Evolutionary conservation across 2,329 filamentous ascomycete species (phyloP).

Genomic region (Didymellaceae sp.): DNA sequence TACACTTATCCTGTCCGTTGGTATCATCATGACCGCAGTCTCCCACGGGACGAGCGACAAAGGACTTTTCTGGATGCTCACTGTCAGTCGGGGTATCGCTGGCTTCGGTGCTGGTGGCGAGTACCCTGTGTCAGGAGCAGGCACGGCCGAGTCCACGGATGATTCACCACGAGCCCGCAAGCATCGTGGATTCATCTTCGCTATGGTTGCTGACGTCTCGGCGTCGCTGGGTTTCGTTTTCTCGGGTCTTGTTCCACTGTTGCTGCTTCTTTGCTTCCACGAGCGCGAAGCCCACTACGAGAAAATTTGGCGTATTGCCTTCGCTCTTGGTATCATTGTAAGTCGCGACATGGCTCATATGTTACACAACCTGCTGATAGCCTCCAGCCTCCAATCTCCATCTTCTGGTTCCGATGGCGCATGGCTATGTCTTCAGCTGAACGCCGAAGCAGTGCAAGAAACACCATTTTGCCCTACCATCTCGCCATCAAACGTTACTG

Average conservation of each 20-base stretch:
- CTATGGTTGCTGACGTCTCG: conserved; percentile 61
- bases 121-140: conserved; percentile 59
- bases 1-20: conserved; percentile 41
- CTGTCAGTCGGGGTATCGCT: conserved; percentile 54
- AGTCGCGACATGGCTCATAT: not conserved
- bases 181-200: conserved; percentile 62
- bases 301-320: conserved; percentile 58
- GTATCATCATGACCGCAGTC: conserved; percentile 41
- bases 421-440: conserved; percentile 61
- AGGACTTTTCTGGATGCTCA: conserved; percentile 53
- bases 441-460: conserved; percentile 53
- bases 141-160: conserved; percentile 62
- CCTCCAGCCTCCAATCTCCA: conserved; percentile 52
- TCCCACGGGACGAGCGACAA: conserved; percentile 34
- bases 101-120: conserved; percentile 54
- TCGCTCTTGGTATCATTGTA: conserved; percentile 57
- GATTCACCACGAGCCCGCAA: conserved; percentile 55
- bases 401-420: conserved; percentile 61
- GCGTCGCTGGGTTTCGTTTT: conserved; percentile 60
- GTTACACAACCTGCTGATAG: not conserved
- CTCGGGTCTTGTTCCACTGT: conserved; percentile 57
- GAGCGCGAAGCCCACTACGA: conserved; percentile 51
- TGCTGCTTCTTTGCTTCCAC: conserved; percentile 59
- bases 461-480: conserved; percentile 54
- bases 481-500: conserved; percentile 58